These are phyloP conservation scores for Venturia aucupariae DNA, from an alignment of 2,329 filamentous ascomycete genomes.

Conservation along the genomic window DNA sequence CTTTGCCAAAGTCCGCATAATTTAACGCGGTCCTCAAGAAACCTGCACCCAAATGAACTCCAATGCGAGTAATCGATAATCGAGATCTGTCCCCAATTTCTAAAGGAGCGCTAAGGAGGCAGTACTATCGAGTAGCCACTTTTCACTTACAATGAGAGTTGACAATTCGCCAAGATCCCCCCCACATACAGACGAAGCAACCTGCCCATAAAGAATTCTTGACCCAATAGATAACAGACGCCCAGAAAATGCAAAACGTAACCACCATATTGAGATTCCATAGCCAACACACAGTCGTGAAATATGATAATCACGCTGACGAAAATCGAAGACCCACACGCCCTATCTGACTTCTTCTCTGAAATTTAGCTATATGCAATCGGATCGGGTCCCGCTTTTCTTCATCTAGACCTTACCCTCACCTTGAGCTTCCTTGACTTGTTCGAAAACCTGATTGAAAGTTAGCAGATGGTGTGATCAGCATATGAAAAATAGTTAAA, in stretches of 20 bases:
- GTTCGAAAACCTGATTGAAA: constrained; percentile 66
- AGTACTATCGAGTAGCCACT: neutral
- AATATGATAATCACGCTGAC: neutral
- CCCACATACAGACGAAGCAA: neutral
- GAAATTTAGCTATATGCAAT: neutral
- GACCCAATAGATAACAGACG: neutral
- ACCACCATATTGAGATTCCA: neutral
- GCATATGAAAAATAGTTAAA: constrained; percentile 20
- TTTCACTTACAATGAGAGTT: neutral
- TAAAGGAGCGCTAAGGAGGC: neutral
- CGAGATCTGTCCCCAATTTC: neutral
- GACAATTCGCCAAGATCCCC: neutral
- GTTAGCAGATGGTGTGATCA: neutral
- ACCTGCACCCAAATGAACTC: neutral
- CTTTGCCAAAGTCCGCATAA: neutral
- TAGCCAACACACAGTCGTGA: constrained; percentile 2
- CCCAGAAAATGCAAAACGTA: constrained; percentile 2
- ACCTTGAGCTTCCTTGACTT: constrained; percentile 60
- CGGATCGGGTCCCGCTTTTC: neutral
- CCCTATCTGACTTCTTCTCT: neutral
- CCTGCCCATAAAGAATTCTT: neutral
- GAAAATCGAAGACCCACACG: neutral
- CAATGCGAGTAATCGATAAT: no score
- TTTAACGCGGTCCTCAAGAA: neutral
- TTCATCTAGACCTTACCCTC: neutral